Evolutionary conservation across 2,329 filamentous ascomycete species (phyloP).

Genomic region (Aspergillus vadensis): DNA sequence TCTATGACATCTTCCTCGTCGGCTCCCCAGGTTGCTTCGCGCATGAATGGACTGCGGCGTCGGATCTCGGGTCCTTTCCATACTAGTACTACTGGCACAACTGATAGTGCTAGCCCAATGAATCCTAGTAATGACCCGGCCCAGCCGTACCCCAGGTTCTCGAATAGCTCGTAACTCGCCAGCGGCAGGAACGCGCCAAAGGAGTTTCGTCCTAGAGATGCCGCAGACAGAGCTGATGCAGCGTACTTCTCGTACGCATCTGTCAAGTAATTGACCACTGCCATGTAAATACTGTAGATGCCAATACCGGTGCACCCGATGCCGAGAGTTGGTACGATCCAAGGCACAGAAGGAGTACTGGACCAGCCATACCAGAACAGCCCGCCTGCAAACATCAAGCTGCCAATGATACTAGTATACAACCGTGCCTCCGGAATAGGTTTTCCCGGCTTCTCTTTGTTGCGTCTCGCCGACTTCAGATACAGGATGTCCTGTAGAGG

Average conservation of each 20-base stretch:
- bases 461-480: conserved; percentile 22
- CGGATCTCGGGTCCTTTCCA: conserved; percentile 45
- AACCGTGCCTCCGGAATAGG: conserved; percentile 48
- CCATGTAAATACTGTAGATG: conserved; percentile 50
- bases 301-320: conserved; percentile 43
- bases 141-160: conserved; percentile 47
- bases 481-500: conserved; percentile 41
- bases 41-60: conserved; percentile 34
- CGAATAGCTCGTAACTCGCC: conserved; percentile 44
- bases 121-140: conserved; percentile 48
- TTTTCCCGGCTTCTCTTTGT: conserved; percentile 40
- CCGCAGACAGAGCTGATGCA: conserved; percentile 50
- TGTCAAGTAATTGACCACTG: conserved; percentile 52
- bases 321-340: conserved; percentile 38
- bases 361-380: conserved; percentile 43
- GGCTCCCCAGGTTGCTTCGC: conserved; percentile 27
- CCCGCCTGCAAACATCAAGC: conserved; percentile 37
- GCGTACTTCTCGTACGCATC: conserved; percentile 54
- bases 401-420: conserved; percentile 47
- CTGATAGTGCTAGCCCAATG: conserved; percentile 41
- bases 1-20: conserved; percentile 11
- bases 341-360: conserved; percentile 29
- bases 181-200: conserved; percentile 53
- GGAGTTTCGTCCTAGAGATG: conserved; percentile 47
- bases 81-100: conserved; percentile 46